Evolutionary conservation across 257 asterid species (phyloP), one percentile per base, ranked within the genome.

Genomic region (Fraxinus anomala): DNA sequence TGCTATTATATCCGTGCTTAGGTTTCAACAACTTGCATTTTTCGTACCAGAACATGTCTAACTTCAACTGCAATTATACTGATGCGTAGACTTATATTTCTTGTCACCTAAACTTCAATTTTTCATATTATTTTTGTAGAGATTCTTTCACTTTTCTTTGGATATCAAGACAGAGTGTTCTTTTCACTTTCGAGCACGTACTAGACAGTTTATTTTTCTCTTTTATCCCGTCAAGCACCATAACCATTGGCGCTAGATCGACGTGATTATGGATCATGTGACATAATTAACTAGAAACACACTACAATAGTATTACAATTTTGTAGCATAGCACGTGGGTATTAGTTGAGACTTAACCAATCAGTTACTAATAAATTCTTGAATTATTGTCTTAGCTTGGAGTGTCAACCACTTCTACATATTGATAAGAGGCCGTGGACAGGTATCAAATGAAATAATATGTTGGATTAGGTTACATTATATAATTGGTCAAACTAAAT

Each of bases 381-480:
- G 59, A 14, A 47, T 47, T 47, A 47, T 47, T 47, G 17, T 9
- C 34, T 31, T 31, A 31, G 34, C 0, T 31, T 31, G 34, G 34
- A 31, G 34, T 3, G 1, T 47, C 51, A 85, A 68, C 83, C 61
- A 82, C 84, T 82, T 76, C 80, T 24, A 81, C 47, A 42, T 56
- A 21, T 69, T 40, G 14, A 65, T 72, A 65, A 51, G 80, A 75
- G 69, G 72, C 74, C 75, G 69, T 73, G 80, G 73, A 75, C 82
- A 42, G 40, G 68, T 33, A 73, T 33, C 54, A 74, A 14, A 79
- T 14, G 61, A 71, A 31, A 54, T n/a, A 47, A 47, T 59, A 75
- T 36, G 79, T 81, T 80, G 92, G 91, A 80, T 88, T 89, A 85
- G 92, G 88, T n/a, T n/a, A n/a, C n/a, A n/a, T n/a, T n/a, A 80